Percentiles rank a stretch among this genome's conserved stretches.
Conservation (phyloP, 441 rosid genomes). For the Corymbia citriodora region DNA sequence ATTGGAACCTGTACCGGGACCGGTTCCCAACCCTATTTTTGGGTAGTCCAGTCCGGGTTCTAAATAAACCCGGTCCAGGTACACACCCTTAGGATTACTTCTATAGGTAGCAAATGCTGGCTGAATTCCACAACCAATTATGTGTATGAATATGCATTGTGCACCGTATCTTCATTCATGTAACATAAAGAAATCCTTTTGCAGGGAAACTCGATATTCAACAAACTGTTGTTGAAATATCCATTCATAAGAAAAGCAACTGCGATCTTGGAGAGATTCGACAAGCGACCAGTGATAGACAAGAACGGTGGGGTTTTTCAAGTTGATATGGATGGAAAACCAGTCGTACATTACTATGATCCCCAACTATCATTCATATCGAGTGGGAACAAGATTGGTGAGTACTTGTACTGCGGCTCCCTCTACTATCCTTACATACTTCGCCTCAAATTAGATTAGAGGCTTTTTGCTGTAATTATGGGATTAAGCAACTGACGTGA, state of each 20-base stretch:
- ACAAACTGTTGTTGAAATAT: conserved; percentile 23
- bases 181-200: neutral
- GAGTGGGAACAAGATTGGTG: conserved; percentile 40
- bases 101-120: too few relatives aligned
- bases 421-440: conserved; percentile 18
- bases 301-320: conserved; percentile 40
- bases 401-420: conserved; percentile 48
- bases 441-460: conserved; percentile 35
- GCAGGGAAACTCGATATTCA: conserved; percentile 28
- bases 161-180: neutral
- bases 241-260: conserved; percentile 39
- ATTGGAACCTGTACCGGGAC: too few relatives aligned
- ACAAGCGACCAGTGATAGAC: neutral
- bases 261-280: conserved; percentile 23
- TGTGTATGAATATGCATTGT: neutral
- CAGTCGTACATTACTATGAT: conserved; percentile 50
- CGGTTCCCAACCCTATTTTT: too few relatives aligned
- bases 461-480: neutral
- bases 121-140: too few relatives aligned
- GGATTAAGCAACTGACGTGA: neutral
- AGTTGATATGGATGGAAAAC: conserved; percentile 57
- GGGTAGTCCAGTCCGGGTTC: too few relatives aligned
- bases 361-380: conserved; percentile 19
- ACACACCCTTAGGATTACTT: too few relatives aligned
- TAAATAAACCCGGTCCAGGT: too few relatives aligned